phyloP scores from a whole-genome alignment of 805 yeast genomes.

The Candida patagonica region DNA sequence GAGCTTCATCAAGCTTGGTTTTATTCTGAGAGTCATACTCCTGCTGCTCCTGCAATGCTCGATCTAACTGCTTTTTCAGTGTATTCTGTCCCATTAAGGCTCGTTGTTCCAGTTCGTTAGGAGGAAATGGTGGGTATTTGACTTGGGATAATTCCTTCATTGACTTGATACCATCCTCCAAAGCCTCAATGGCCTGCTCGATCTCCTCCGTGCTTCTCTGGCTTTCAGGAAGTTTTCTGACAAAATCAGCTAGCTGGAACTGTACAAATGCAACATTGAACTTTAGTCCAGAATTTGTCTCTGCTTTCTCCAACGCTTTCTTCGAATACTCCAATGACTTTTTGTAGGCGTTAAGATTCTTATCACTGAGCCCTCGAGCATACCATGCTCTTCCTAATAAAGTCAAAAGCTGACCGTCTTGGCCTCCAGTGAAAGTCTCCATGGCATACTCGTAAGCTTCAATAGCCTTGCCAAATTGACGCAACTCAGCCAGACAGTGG shows the following conservation, averaged over 20 bases:
- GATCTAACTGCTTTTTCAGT: constrained; percentile 58
- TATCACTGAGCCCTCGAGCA: constrained; percentile 62
- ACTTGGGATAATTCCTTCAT: constrained; percentile 53
- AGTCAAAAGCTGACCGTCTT: constrained; percentile 58
- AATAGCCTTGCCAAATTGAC: constrained; percentile 76
- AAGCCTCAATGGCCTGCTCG: constrained; percentile 42
- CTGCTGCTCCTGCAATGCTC: constrained; percentile 62
- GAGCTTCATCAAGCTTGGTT: constrained; percentile 64
- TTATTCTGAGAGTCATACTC: constrained; percentile 51
- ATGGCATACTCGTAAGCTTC: constrained; percentile 80
- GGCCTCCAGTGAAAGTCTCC: constrained; percentile 47
- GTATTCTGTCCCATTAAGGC: constrained; percentile 80
- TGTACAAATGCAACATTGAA: constrained; percentile 80
- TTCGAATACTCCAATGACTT: constrained; percentile 56
- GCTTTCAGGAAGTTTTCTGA: constrained; percentile 50
- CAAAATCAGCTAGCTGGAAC: constrained; percentile 77
- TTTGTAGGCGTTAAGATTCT: constrained; percentile 47
- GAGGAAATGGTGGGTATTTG: constrained; percentile 64
- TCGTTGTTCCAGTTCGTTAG: constrained; percentile 72
- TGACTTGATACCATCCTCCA: constrained; percentile 51
- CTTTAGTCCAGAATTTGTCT: constrained; percentile 39
- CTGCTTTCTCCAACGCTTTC: constrained; percentile 40
- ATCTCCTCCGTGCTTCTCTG: constrained; percentile 59
- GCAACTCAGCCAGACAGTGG: constrained; percentile 74
- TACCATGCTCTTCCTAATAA: constrained; percentile 86